Evolutionary conservation across 31 red algal genomes (phyloP), one percentile per base, ranked within the genome.

Genomic region (Odonthalia washingtoniensis): DNA sequence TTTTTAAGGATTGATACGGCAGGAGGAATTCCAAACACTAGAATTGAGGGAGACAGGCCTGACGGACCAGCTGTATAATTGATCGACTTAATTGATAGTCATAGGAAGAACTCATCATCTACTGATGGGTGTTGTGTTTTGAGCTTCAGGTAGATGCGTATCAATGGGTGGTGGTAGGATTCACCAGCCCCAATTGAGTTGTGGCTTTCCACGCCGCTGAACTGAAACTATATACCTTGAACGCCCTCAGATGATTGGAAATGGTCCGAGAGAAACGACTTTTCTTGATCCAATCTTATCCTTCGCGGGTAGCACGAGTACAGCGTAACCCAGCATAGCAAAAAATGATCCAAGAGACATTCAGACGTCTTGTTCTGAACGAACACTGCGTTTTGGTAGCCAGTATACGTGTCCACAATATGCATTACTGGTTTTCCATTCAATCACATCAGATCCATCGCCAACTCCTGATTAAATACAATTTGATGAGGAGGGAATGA

Each of bases 391-490:
- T 69, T 35, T 0, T 12, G 37, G 41, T 78, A 88, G 39, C 64
- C 0, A 16, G 72, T 88, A 31, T 80, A 0, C 12, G 27, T 40
- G 44, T 88, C 74, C 24, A 79, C 85, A 45, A 88, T 44, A 28
- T 88, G 0, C 53, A 80, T 0, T 12, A 69, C 53, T 64, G 75
- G 75, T 33, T 72, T 67, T 36, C 45, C 77, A 34, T 82, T 1
- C 24, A 89, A n/a, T 26, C 32, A 84, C 66, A 84, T 65, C 49
- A 91, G n/a, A n/a, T n/a, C n/a, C n/a, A n/a, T n/a, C n/a, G n/a
- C n/a, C n/a, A n/a, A n/a, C n/a, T n/a, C n/a, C 4, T 76, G 61
- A 52, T 83, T 91, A 45, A 91, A 84, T 14, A 72, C 38, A 5
- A 82, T 35, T 24, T 82, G 60, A 4, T 43, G 43, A 0, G 26